These are phyloP conservation scores for Chlamydomonas asymmetrica DNA, from an alignment of 139 green algal genomes.

Conservation along the genomic window DNA sequence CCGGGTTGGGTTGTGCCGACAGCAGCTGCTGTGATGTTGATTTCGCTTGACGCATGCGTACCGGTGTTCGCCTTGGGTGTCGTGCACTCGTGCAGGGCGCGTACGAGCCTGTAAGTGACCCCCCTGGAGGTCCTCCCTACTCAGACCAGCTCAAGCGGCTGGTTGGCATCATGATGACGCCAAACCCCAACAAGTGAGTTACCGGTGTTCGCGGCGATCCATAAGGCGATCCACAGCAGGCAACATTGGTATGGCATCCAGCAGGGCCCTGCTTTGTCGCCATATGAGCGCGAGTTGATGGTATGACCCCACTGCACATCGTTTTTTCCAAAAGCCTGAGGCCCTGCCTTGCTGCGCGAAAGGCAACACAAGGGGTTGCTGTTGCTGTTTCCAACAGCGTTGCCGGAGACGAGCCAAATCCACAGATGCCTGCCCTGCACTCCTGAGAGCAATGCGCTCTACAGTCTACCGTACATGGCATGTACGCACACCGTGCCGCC, in stretches of 20 bases:
- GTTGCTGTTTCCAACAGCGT: too few species aligned
- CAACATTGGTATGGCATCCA: background rate
- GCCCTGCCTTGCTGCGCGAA: too few species aligned
- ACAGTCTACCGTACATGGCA: too few species aligned
- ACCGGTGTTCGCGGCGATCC: too few species aligned
- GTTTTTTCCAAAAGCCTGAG: too few species aligned
- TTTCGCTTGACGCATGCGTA: too few species aligned
- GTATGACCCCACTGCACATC: too few species aligned
- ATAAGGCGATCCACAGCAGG: background rate
- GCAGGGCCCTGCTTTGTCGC: background rate
- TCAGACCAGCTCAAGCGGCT: constrained; percentile 42
- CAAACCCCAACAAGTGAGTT: constrained; percentile 44
- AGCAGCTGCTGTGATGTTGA: too few species aligned
- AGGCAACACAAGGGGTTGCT: background rate
- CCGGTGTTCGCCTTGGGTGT: background rate
- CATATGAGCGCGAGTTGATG: background rate
- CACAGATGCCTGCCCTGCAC: too few species aligned
- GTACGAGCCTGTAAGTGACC: constrained; percentile 29
- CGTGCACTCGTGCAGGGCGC: background rate
- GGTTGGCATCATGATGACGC: constrained; percentile 38
- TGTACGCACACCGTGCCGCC: too few species aligned
- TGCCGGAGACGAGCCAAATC: too few species aligned
- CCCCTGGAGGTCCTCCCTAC: constrained; percentile 31
- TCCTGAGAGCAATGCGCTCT: too few species aligned
- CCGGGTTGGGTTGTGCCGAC: background rate